These are phyloP conservation scores for Neoarthrinium moseri DNA, from an alignment of 2,329 filamentous ascomycete species.

Conservation along the genomic window DNA sequence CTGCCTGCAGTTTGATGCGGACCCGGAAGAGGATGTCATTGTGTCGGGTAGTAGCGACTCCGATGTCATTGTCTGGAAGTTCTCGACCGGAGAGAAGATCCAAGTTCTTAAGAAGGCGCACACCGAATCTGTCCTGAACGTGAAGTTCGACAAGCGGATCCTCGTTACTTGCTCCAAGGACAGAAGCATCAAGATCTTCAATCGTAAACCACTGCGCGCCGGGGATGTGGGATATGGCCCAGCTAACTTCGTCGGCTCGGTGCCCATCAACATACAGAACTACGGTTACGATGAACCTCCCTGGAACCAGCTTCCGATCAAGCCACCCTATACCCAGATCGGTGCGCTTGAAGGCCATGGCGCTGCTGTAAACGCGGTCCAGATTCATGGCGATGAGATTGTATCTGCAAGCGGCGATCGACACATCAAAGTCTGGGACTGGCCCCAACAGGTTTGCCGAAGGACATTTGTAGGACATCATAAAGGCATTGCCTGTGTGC, in stretches of 20 bases:
- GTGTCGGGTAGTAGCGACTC: constrained; percentile 94
- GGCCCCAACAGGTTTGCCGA: constrained; percentile 72
- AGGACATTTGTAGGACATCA: constrained; percentile 82
- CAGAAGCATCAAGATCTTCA: constrained; percentile 96
- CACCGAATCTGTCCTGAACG: constrained; percentile 86
- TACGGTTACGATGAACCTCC: constrained; percentile 50
- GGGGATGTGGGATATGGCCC: constrained; percentile 57
- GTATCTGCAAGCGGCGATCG: constrained; percentile 95
- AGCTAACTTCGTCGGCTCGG: constrained; percentile 44
- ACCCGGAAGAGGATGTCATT: constrained; percentile 85
- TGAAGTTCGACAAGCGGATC: constrained; percentile 87
- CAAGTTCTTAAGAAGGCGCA: constrained; percentile 78
- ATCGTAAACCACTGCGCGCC: constrained; percentile 65
- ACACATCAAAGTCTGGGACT: constrained; percentile 92
- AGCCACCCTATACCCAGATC: constrained; percentile 71
- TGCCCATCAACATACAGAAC: constrained; percentile 48
- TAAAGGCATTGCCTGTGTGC: constrained; percentile 96
- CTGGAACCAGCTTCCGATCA: constrained; percentile 48
- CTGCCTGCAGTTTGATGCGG: constrained; percentile 91
- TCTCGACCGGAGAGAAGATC: constrained; percentile 83
- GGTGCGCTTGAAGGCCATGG: constrained; percentile 79
- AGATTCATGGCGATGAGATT: constrained; percentile 80
- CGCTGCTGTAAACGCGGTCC: constrained; percentile 94
- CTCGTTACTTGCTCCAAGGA: constrained; percentile 97
- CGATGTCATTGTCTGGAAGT: constrained; percentile 86